Evolutionary conservation across 1,139 yeast species (phyloP), one percentile per base, ranked within the genome.

Genomic region (Candida gigantensis): DNA sequence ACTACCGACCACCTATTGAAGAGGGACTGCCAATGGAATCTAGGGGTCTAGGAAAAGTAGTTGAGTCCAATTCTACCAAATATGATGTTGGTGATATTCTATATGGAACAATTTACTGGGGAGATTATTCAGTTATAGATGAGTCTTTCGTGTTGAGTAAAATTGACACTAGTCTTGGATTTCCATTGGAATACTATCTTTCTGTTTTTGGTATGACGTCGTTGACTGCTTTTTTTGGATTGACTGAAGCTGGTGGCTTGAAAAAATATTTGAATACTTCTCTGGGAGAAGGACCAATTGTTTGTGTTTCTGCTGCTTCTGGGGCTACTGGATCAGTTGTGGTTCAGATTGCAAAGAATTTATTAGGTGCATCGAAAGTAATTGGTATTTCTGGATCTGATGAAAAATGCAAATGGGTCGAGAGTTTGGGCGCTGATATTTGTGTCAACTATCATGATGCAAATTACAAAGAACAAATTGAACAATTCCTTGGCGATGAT

Each of bases 301-400:
- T 77, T 37, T 55, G 79, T 32, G 67, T 81, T 24, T 75, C 84
- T 18, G 87, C 85, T 40, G 88, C 88, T 16, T 75, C 84, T 6
- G 74, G 89, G 43, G 86, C 86, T 18, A 81, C 82, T 24, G 88
- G 89, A 19, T 68, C 79, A n/a, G 59, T 72, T 38, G 79, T 68
- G 24, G 75, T 79, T 27, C 87, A 81, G 55, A 51, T 81, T 19
- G 82, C 86, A 32, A 68, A 78, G 44, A 62, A 74, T 37, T 53
- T 77, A 10, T 63, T 74, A 49, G 75, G 76, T 32, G 81, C 81
- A 24, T 59, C 65, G 36, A 74, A 68, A 45, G 83, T 82, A 24
- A 68, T 81, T 53, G 88, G 84, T 37, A 71, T 81, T 48, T 79
- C 86, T 14, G 85, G 88, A 41, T 74, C 81, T 13, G 64, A 60